Conservation (phyloP, 257 asterid species). For the Solanum microdontum region DNA sequence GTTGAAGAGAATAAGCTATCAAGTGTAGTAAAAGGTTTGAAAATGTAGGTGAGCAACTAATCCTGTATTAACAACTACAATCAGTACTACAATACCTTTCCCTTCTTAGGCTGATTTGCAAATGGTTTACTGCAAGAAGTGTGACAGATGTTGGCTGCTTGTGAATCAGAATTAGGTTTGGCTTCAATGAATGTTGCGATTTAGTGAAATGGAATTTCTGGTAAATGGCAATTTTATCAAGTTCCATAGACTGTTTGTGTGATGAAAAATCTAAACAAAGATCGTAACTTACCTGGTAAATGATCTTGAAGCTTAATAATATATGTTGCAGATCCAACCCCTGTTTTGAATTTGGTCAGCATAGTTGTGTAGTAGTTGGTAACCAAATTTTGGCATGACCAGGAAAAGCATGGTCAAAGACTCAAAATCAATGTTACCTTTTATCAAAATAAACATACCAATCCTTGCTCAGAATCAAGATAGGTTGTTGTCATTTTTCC, state of each 20-base stretch:
- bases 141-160: slow-evolving; percentile 49
- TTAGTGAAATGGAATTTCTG: not conserved
- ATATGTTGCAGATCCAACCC: slow-evolving; percentile 91
- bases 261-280: not conserved
- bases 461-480: slow-evolving; percentile 64
- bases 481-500: slow-evolving; percentile 61
- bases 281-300: slow-evolving; percentile 43
- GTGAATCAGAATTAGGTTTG: slow-evolving; percentile 18
- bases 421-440: not conserved
- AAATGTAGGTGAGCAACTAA: not conserved
- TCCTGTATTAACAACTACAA: not conserved
- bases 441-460: slow-evolving; percentile 33
- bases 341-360: slow-evolving; percentile 58
- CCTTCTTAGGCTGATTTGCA: not conserved
- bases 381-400: slow-evolving; percentile 85
- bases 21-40: not conserved
- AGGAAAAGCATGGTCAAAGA: slow-evolving; percentile 7
- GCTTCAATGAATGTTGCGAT: not conserved
- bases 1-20: not conserved
- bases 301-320: slow-evolving; percentile 48
- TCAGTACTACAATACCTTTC: not conserved
- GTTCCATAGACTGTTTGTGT: not conserved
- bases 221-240: not conserved
- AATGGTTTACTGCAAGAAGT: slow-evolving; percentile 48
- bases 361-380: slow-evolving; percentile 74